Percentiles rank a stretch among this genome's conserved stretches.
Conservation (phyloP, 805 yeast species). For the Candida tibetensis region DNA sequence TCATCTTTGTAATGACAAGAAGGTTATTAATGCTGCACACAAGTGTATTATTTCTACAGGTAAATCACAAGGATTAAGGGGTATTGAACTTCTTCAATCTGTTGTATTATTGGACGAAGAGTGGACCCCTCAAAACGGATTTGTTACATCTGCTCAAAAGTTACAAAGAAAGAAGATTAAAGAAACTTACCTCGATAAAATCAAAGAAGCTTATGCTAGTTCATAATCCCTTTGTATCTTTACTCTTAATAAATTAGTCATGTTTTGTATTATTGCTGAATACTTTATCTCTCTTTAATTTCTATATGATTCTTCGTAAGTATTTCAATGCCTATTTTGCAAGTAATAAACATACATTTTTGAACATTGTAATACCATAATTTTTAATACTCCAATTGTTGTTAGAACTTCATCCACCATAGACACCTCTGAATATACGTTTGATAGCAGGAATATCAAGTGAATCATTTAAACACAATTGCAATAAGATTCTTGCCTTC, state of each 20-base stretch:
- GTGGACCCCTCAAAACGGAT: slow-evolving; percentile 98
- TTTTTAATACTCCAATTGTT: no score
- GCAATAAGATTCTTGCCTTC: slow-evolving; percentile 57
- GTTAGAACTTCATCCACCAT: slow-evolving; percentile 22
- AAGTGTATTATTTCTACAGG: slow-evolving; percentile 71
- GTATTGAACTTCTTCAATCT: slow-evolving; percentile 83
- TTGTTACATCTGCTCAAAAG: slow-evolving; percentile 92
- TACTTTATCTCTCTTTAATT: not conserved
- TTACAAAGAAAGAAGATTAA: slow-evolving; percentile 90
- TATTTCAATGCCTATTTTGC: no score
- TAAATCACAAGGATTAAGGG: slow-evolving; percentile 71
- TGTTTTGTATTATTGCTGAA: not conserved
- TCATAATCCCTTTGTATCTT: not conserved
- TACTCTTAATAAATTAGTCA: not conserved
- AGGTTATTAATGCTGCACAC: slow-evolving; percentile 52
- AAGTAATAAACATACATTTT: no score
- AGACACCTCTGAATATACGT: slow-evolving; percentile 48
- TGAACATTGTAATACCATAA: no score
- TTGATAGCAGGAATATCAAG: slow-evolving; percentile 40
- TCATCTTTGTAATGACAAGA: slow-evolving; percentile 54
- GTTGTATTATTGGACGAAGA: slow-evolving; percentile 79
- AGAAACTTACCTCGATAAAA: slow-evolving; percentile 60
- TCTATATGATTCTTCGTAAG: not conserved
- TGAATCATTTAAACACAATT: slow-evolving; percentile 48
- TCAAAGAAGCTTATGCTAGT: slow-evolving; percentile 59